Evolutionary conservation across 2,329 filamentous ascomycete species (phyloP).

Genomic region (Aspergillus hortae): DNA sequence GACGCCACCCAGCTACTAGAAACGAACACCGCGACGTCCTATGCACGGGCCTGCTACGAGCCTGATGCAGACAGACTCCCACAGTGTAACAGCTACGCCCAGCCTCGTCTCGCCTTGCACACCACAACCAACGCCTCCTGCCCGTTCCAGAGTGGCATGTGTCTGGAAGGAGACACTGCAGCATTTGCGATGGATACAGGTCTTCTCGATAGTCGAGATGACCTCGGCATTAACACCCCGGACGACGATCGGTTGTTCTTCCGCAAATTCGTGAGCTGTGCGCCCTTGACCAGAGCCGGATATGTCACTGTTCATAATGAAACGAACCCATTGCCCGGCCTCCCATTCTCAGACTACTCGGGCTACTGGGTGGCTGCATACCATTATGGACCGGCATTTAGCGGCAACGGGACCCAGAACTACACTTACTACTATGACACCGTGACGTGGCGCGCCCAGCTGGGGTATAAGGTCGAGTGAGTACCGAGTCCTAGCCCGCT

Average conservation of each 20-base stretch:
- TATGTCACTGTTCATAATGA: neutral
- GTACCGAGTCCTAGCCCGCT: too few species aligned
- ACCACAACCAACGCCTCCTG: constrained; percentile 13
- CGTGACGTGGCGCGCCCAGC: neutral
- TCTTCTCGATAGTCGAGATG: constrained; percentile 19
- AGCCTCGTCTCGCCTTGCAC: constrained; percentile 3
- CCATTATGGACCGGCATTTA: neutral
- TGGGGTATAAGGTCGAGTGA: neutral
- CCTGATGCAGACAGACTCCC: constrained; percentile 3
- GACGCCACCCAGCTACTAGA: neutral
- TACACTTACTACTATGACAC: neutral
- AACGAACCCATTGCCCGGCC: neutral
- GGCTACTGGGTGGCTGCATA: neutral
- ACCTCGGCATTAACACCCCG: constrained; percentile 26
- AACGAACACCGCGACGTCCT: neutral
- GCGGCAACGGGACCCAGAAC: neutral
- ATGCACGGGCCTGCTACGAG: constrained; percentile 16
- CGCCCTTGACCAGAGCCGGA: constrained; percentile 9
- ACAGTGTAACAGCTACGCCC: neutral
- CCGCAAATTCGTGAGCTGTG: constrained; percentile 21
- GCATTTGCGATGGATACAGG: constrained; percentile 15
- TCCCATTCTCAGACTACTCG: neutral
- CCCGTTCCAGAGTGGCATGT: constrained; percentile 11
- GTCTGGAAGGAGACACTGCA: neutral
- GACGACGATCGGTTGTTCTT: constrained; percentile 18